These are phyloP conservation scores for Calycina herbarum DNA, from an alignment of 2,329 filamentous ascomycete species.

Conservation along the genomic window DNA sequence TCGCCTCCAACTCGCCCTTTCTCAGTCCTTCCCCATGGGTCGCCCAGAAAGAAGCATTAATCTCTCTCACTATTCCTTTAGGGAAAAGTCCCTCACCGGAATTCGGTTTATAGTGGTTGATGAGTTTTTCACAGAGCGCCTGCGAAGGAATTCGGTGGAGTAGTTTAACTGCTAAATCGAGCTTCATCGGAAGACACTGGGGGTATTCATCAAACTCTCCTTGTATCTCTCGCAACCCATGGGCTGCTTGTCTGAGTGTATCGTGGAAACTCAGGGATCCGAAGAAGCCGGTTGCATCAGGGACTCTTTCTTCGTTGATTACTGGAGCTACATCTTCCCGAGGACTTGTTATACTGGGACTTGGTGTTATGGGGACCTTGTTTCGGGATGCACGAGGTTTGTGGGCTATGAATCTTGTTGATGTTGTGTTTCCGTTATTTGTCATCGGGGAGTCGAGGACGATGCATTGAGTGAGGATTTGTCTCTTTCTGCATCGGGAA, in stretches of 20 bases:
- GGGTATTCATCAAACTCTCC: constrained; percentile 14
- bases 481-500: constrained; percentile 21
- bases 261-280: constrained; percentile 21
- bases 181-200: background rate
- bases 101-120: constrained; percentile 10
- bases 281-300: constrained; percentile 16
- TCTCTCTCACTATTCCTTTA: constrained; percentile 10
- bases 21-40: constrained; percentile 14
- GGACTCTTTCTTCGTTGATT: background rate
- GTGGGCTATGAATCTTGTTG: background rate
- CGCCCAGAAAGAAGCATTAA: constrained; percentile 13
- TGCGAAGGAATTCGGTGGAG: constrained; percentile 16
- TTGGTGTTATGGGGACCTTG: background rate
- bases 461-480: constrained; percentile 15
- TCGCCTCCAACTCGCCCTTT: constrained; percentile 11
- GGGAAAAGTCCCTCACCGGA: constrained; percentile 18
- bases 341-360: background rate
- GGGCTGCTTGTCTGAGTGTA: constrained; percentile 14
- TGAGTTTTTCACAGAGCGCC: constrained; percentile 9
- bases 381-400: background rate
- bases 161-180: constrained; percentile 15
- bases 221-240: constrained; percentile 9
- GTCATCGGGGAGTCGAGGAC: constrained; percentile 25
- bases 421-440: background rate
- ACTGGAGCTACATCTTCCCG: background rate